A percentile compares a stretch with the other conserved stretches of the same genome.
Conservation (phyloP, 768 basidiomycete species). For the Gymnopilus junonius region DNA sequence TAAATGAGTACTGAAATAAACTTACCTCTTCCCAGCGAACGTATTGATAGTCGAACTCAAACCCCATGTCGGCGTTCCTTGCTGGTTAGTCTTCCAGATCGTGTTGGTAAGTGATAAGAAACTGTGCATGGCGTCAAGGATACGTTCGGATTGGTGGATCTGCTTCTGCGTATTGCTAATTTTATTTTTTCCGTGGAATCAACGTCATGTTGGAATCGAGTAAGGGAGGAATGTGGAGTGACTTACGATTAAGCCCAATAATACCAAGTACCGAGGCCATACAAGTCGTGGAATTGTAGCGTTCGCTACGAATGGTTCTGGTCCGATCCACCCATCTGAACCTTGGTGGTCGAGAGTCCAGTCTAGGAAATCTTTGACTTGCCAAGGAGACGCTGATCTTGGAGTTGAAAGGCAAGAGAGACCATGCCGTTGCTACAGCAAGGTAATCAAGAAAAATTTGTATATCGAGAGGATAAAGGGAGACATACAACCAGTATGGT, state of each 20-base stretch:
- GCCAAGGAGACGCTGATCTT: constrained; percentile 41
- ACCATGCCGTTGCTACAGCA: constrained; percentile 46
- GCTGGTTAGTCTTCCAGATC: constrained; percentile 38
- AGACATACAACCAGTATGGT: constrained; percentile 48
- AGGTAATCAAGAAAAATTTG: not conserved
- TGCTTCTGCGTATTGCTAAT: constrained; percentile 50
- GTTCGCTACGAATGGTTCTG: constrained; percentile 40
- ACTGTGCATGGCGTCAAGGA: constrained; percentile 41
- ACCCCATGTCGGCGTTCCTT: constrained; percentile 42
- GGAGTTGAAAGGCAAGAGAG: constrained; percentile 44
- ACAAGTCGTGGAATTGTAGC: constrained; percentile 40
- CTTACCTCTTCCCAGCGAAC: constrained; percentile 47
- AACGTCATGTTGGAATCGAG: no score
- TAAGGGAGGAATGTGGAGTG: not conserved
- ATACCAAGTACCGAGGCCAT: constrained; percentile 47
- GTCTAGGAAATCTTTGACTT: constrained; percentile 43
- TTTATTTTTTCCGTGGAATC: no score
- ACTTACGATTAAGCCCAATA: constrained; percentile 42
- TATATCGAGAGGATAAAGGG: not conserved
- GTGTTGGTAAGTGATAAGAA: constrained; percentile 39
- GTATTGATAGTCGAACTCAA: constrained; percentile 46
- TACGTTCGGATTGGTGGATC: constrained; percentile 39
- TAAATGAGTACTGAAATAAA: not conserved
- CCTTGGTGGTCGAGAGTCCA: constrained; percentile 42
- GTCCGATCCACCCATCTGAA: constrained; percentile 46